These are phyloP conservation scores for Castanea crenata DNA, from an alignment of 306 rosid genomes.

Conservation along the genomic window DNA sequence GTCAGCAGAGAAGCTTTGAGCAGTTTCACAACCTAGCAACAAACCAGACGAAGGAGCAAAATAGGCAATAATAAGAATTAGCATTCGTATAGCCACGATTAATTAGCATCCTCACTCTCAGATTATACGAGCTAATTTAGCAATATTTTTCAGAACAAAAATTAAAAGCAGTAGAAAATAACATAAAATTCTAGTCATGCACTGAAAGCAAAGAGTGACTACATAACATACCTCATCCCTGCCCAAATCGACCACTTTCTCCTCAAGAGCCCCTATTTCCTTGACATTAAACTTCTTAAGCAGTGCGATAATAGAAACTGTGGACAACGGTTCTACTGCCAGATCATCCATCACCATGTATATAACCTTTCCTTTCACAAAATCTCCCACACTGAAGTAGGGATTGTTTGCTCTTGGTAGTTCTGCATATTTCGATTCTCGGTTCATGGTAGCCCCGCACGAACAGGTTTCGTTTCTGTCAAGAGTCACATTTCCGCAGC, in stretches of 20 bases:
- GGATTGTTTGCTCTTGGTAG: neutral
- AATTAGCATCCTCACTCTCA: neutral
- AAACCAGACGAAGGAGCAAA: neutral
- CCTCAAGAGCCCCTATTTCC: slow-evolving; percentile 22
- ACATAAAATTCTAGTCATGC: no score
- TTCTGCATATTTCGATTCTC: neutral
- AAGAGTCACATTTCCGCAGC: neutral
- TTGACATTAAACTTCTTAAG: slow-evolving; percentile 16
- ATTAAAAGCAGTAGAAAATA: neutral
- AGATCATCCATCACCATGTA: slow-evolving; percentile 43
- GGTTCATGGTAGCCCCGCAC: neutral
- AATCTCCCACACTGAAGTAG: neutral
- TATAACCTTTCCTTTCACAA: slow-evolving; percentile 22
- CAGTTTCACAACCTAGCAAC: slow-evolving; percentile 4
- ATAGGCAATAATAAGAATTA: no score
- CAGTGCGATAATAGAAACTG: neutral
- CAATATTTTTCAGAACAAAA: neutral
- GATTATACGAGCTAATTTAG: no score
- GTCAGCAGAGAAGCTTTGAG: slow-evolving; percentile 4
- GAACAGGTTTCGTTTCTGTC: neutral
- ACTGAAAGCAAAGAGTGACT: neutral
- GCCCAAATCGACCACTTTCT: slow-evolving; percentile 17
- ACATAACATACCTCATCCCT: slow-evolving; percentile 23
- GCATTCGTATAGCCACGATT: no score
- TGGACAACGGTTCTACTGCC: slow-evolving; percentile 30